Conservation (phyloP, 2,329 filamentous ascomycete genomes). For the Capronia coronata region DNA sequence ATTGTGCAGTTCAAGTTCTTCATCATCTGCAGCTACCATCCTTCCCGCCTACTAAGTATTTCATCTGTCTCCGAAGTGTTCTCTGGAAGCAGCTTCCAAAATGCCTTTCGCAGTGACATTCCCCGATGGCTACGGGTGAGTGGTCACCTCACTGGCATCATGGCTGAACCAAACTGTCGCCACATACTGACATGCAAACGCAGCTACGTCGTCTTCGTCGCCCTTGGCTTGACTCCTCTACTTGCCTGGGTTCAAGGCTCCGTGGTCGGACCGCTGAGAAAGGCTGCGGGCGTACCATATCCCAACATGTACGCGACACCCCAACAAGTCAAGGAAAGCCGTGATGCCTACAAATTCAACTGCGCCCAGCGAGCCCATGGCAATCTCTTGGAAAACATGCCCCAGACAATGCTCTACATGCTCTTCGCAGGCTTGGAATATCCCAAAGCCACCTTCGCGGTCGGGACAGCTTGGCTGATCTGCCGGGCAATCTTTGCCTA, state of each 20-base stretch:
- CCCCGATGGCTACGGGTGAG: conserved; percentile 26
- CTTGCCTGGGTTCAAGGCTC: conserved; percentile 48
- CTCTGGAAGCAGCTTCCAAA: background rate
- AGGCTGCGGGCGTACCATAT: conserved; percentile 49
- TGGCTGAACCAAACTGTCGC: too few relatives aligned
- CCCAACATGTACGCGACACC: conserved; percentile 54
- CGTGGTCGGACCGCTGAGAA: conserved; percentile 44
- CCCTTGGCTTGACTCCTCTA: conserved; percentile 49
- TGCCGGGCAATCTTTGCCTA: conserved; percentile 45
- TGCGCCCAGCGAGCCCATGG: conserved; percentile 52
- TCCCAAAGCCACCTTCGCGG: conserved; percentile 42
- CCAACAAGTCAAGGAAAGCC: conserved; percentile 47
- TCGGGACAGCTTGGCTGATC: conserved; percentile 48
- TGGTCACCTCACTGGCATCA: background rate
- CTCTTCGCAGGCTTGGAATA: conserved; percentile 51
- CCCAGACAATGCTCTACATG: conserved; percentile 46
- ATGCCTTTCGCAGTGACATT: conserved; percentile 22
- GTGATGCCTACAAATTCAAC: conserved; percentile 44
- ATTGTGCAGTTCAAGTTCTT: too few relatives aligned
- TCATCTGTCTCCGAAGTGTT: too few relatives aligned
- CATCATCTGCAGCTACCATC: too few relatives aligned
- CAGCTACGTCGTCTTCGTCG: conserved; percentile 50
- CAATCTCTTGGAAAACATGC: conserved; percentile 56
- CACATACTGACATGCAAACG: conserved; percentile 11
- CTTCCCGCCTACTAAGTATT: too few relatives aligned